phyloP scores from a whole-genome alignment of 2,329 filamentous ascomycete genomes.

The Cercospora zeae-maydis region DNA sequence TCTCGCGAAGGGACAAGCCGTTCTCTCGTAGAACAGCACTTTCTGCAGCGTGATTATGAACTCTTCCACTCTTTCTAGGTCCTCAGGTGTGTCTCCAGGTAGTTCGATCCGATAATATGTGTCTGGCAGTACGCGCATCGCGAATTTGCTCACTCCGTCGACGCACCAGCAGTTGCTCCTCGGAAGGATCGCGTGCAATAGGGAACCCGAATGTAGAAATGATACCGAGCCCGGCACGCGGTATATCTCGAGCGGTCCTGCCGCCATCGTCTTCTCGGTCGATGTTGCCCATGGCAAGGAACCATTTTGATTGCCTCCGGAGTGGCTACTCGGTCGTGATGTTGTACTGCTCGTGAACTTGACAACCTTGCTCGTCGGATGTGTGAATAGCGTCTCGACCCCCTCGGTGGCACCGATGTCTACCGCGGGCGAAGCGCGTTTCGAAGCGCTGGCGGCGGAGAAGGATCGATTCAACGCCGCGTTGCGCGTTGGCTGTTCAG shows the following conservation, averaged over 20 bases:
- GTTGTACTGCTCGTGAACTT: constrained; percentile 52
- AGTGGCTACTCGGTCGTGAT: constrained; percentile 30
- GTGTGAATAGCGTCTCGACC: constrained; percentile 71
- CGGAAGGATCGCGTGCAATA: constrained; percentile 80
- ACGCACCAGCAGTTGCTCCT: constrained; percentile 94
- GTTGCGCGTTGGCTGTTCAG: constrained; percentile 28
- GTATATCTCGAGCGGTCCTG: constrained; percentile 78
- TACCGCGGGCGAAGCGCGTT: constrained; percentile 31
- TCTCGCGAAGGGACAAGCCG: constrained; percentile 78
- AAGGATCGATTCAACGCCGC: constrained; percentile 43
- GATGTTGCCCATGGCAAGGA: constrained; percentile 69
- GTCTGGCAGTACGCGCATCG: constrained; percentile 77
- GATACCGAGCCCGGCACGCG: constrained; percentile 80
- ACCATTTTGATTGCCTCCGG: constrained; percentile 36
- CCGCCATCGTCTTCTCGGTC: constrained; percentile 77
- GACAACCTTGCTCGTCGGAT: constrained; percentile 69
- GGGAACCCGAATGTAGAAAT: constrained; percentile 79
- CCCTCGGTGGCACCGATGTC: constrained; percentile 40
- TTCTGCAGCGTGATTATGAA: constrained; percentile 67
- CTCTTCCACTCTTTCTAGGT: constrained; percentile 60
- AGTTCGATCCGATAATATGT: constrained; percentile 91
- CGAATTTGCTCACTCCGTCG: constrained; percentile 76
- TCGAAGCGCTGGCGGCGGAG: constrained; percentile 37
- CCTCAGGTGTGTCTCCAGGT: constrained; percentile 61
- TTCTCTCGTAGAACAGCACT: constrained; percentile 81